A percentile compares a stretch with the other conserved stretches of the same genome.
These are phyloP conservation scores for Salvia splendens DNA, from an alignment of 257 asterid species.

Conservation along the genomic window DNA sequence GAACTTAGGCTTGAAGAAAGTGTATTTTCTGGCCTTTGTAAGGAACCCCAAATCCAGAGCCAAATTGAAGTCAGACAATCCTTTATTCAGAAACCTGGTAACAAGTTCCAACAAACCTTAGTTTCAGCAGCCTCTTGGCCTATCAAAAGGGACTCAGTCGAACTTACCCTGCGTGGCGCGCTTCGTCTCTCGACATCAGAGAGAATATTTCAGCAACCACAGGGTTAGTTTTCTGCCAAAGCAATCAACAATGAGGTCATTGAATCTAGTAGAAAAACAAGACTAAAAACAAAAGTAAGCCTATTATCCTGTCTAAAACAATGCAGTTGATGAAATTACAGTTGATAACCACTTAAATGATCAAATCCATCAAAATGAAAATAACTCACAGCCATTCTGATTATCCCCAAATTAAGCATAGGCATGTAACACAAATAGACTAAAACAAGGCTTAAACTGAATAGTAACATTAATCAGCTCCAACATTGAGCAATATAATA, in stretches of 20 bases:
- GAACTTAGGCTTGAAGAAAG: conserved; percentile 98
- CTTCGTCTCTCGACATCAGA: conserved; percentile 95
- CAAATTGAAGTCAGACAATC: conserved; percentile 84
- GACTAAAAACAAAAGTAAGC: too few species aligned
- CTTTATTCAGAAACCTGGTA: conserved; percentile 84
- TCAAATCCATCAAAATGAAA: too few species aligned
- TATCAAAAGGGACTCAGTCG: neutral
- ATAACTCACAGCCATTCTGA: neutral
- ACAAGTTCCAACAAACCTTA: conserved; percentile 9
- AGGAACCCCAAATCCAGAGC: conserved; percentile 97
- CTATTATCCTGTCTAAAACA: conserved; percentile 4
- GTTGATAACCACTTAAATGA: neutral
- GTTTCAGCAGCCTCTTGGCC: conserved; percentile 1
- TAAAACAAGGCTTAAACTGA: neutral
- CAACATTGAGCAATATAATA: neutral
- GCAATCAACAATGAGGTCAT: neutral
- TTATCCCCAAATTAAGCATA: too few species aligned
- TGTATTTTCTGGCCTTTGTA: conserved; percentile 95
- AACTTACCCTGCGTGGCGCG: conserved; percentile 89
- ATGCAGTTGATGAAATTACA: neutral
- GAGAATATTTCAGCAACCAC: conserved; percentile 96
- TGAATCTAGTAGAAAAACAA: neutral
- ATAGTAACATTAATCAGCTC: neutral
- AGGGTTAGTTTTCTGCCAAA: conserved; percentile 88
- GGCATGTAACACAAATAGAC: neutral